Evolutionary conservation across 2,329 filamentous ascomycete genomes (phyloP).

Genomic region (Fusarium solani-melongenae): DNA sequence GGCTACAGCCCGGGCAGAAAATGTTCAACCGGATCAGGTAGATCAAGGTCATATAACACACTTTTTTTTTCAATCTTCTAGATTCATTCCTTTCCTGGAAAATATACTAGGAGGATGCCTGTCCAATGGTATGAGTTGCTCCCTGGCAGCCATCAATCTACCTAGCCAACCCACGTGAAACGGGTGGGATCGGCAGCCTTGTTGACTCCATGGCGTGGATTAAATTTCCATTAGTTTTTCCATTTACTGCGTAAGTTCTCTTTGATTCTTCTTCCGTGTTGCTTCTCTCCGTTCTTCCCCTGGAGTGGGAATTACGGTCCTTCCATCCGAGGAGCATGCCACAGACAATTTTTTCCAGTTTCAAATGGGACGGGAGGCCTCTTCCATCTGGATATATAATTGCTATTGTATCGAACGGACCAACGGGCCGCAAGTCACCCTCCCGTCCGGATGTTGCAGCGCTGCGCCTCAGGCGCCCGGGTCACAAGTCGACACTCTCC

Average conservation of each 20-base stretch:
- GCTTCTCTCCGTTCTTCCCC: neutral
- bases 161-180: neutral
- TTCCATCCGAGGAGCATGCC: neutral
- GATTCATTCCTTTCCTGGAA: neutral
- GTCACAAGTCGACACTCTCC: neutral
- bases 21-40: constrained; percentile 47
- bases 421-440: neutral
- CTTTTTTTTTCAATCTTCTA: neutral
- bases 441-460: neutral
- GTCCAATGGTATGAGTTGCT: neutral
- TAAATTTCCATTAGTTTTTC: neutral
- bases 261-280: neutral
- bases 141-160: neutral
- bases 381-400: neutral
- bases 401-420: neutral
- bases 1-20: constrained; percentile 74
- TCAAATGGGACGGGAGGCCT: neutral
- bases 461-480: neutral
- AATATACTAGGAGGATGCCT: neutral
- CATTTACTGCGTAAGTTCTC: neutral
- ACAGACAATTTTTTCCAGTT: neutral
- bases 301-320: neutral
- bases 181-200: neutral
- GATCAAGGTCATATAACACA: neutral
- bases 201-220: neutral